Conservation (phyloP, 2,329 filamentous ascomycete genomes). For the Aciculosporium take region DNA sequence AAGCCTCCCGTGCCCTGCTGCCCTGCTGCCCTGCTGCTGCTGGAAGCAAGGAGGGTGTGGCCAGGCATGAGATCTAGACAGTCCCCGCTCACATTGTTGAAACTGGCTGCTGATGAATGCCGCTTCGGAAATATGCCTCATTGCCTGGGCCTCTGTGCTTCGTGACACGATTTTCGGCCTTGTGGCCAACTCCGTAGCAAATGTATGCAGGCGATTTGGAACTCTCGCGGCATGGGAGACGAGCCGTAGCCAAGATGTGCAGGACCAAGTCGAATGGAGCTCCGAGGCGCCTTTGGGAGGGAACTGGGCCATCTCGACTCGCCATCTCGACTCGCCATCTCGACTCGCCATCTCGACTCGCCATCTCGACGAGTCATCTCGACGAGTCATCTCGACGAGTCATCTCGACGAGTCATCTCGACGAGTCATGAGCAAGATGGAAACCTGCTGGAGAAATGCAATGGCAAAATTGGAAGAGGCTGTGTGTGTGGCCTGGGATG, state of each 20-base stretch:
- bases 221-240: neutral
- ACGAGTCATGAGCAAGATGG: too few relatives aligned
- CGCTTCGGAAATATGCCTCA: constrained; percentile 2
- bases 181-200: neutral
- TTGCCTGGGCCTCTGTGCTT: neutral
- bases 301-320: neutral
- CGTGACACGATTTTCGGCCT: constrained; percentile 1
- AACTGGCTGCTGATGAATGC: too few relatives aligned
- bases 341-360: neutral
- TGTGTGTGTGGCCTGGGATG: too few relatives aligned
- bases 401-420: too few relatives aligned
- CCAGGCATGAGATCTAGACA: neutral
- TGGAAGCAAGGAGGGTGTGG: neutral
- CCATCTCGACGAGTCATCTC: too few relatives aligned
- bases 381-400: too few relatives aligned
- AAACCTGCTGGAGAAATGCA: too few relatives aligned
- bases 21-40: neutral
- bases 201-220: neutral
- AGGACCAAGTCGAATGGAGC: neutral
- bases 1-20: constrained; percentile 1
- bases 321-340: neutral
- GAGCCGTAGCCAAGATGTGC: neutral
- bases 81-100: neutral
- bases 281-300: neutral
- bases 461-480: neutral